Evolutionary conservation across 805 yeast species (phyloP).

Genomic region (Kurtzmaniella fragi): DNA sequence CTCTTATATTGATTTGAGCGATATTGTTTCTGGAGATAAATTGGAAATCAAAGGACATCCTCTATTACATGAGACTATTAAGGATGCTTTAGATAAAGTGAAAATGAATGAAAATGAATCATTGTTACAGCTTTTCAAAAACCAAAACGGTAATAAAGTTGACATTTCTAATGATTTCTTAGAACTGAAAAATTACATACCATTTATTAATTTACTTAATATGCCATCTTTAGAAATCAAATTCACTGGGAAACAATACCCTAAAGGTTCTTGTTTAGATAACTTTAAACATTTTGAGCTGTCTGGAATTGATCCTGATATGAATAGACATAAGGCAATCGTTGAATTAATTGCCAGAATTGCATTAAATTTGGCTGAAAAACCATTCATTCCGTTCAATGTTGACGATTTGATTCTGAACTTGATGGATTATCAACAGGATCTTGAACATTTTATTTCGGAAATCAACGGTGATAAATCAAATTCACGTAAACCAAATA

Average conservation of each 20-base stretch:
- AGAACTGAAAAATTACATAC: conserved; percentile 58
- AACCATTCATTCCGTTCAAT: conserved; percentile 71
- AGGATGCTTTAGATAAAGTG: conserved; percentile 33
- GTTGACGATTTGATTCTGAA: conserved; percentile 41
- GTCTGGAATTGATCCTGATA: conserved; percentile 47
- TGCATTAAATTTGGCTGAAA: conserved; percentile 59
- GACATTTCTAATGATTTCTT: conserved; percentile 26
- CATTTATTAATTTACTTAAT: conserved; percentile 60
- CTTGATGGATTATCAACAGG: conserved; percentile 40
- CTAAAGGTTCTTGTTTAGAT: conserved; percentile 60
- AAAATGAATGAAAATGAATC: conserved; percentile 8
- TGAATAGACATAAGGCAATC: conserved; percentile 51
- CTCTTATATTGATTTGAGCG: conserved; percentile 70
- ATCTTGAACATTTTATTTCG: conserved; percentile 39
- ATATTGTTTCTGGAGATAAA: conserved; percentile 50
- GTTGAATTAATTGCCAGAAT: conserved; percentile 51
- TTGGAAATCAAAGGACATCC: conserved; percentile 65
- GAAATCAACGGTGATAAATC: conserved; percentile 11
- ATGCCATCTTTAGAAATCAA: conserved; percentile 65
- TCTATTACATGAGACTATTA: conserved; percentile 45
- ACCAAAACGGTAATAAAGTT: conserved; percentile 18
- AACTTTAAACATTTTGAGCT: conserved; percentile 50
- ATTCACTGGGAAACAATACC: conserved; percentile 38
- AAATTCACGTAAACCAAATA: conserved; percentile 10
- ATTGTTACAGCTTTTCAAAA: conserved; percentile 22